These are phyloP conservation scores for Penicillium sp. DNA, from an alignment of 2,329 filamentous ascomycete species.

Conservation along the genomic window DNA sequence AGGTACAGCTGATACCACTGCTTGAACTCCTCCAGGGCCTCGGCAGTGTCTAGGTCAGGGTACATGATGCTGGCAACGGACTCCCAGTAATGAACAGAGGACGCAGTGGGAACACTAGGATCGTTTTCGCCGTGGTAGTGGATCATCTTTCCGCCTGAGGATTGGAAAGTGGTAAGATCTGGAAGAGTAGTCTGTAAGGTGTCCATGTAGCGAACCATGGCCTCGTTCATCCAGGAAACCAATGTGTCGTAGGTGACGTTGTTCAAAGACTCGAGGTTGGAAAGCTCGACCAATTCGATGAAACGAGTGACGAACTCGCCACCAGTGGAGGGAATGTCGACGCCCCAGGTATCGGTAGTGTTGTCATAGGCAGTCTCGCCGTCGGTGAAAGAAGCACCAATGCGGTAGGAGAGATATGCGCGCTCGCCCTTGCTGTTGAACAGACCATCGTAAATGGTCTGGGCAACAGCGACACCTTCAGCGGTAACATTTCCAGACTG, in stretches of 20 bases:
- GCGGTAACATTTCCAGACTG: constrained; percentile 26
- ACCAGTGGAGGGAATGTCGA: constrained; percentile 30
- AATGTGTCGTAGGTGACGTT: constrained; percentile 55
- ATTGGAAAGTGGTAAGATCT: constrained; percentile 48
- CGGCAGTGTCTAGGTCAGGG: constrained; percentile 36
- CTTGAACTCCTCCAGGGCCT: constrained; percentile 38
- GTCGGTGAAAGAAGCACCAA: constrained; percentile 24
- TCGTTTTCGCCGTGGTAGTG: constrained; percentile 57
- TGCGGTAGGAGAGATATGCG: constrained; percentile 37
- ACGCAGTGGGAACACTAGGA: constrained; percentile 48
- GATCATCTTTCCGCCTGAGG: constrained; percentile 50
- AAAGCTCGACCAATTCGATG: constrained; percentile 29
- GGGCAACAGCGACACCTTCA: constrained; percentile 29
- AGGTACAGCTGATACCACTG: constrained; percentile 53
- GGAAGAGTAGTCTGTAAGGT: constrained; percentile 50
- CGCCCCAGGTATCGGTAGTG: constrained; percentile 25
- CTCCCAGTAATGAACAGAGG: constrained; percentile 52
- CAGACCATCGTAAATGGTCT: constrained; percentile 37
- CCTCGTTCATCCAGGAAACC: constrained; percentile 48
- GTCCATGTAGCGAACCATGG: constrained; percentile 44
- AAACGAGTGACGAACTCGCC: constrained; percentile 36
- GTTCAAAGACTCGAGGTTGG: constrained; percentile 39
- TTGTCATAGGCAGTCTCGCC: constrained; percentile 23
- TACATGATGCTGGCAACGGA: constrained; percentile 50
- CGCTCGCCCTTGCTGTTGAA: constrained; percentile 37